Conservation (phyloP, 139 green algal species). For the Micromonas pusilla region DNA sequence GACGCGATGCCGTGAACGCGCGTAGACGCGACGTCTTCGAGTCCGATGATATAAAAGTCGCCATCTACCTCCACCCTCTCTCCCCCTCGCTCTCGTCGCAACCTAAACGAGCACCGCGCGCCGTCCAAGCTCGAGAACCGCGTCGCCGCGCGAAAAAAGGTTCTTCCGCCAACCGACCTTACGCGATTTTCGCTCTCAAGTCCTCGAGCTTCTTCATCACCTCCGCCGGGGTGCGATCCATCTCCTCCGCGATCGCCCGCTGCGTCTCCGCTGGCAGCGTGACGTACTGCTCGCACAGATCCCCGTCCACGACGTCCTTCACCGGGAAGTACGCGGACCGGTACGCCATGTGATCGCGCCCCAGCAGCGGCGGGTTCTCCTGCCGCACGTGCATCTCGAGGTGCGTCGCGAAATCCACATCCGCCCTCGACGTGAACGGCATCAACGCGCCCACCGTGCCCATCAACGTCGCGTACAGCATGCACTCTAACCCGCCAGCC, state of each 20-base stretch:
- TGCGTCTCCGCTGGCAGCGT: conserved; percentile 64
- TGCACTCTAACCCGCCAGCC: conserved; percentile 64
- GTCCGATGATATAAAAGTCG: too few species aligned
- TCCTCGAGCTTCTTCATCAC: conserved; percentile 98
- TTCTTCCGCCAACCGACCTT: background rate
- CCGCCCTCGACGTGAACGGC: conserved; percentile 73
- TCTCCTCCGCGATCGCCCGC: conserved; percentile 70
- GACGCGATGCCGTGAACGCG: too few species aligned
- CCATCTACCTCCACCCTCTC: too few species aligned
- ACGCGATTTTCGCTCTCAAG: conserved; percentile 42
- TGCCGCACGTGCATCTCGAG: conserved; percentile 97
- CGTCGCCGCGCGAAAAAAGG: too few species aligned
- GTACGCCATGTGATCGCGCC: conserved; percentile 88
- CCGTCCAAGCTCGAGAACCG: too few species aligned
- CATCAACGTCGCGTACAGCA: conserved; percentile 81
- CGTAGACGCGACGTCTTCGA: too few species aligned
- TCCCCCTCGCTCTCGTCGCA: too few species aligned
- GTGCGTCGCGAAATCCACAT: conserved; percentile 95
- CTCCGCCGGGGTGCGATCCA: conserved; percentile 86
- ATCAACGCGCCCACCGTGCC: conserved; percentile 79
- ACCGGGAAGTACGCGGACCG: conserved; percentile 89
- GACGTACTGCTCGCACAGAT: conserved; percentile 89
- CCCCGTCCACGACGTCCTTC: conserved; percentile 86
- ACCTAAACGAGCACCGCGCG: too few species aligned
- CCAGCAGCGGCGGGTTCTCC: conserved; percentile 80